Base-by-base conservation (phyloP, 441 rosid species). In the Erysimum pusillum region DNA sequence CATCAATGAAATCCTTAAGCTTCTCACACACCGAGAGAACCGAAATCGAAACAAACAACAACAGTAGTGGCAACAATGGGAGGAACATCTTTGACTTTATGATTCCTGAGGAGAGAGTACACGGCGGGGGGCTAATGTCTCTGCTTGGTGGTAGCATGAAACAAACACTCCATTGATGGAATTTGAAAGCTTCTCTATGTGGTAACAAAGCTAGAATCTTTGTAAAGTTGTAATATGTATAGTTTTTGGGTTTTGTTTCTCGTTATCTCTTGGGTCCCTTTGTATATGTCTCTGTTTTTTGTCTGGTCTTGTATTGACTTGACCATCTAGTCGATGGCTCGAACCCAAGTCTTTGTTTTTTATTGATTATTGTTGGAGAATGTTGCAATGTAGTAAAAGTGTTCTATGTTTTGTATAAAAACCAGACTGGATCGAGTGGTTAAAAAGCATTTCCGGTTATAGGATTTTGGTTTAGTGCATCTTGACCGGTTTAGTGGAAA, bases 31-130 rank as follows among this genome's bases (percentile, higher is more conserved):
- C 44, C 4, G 73, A 66, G 79, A 54, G 71, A 83, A 6, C 86
- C 72, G 87, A 85, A 85, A 80, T 75, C 17, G 68, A 87, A 66
- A 61, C 85, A 78, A 81, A 78, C 72, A 67, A 74, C 79, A 64
- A 76, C 32, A 71, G 52, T 60, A 42, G 59, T 45, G 28, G 74
- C 56, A 76, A 67, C 10, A 75, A 69, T 35, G 64, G 82, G 74
- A 71, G 78, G 62, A 73, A 49, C 58, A 80, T 83, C 74, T 76
- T 82, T 7, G 91, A 92, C 63, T 80, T 76, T 75, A 75, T 82
- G 86, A 78, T 90, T 74, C 97, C 98, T 3, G 98, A 94, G 85
- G 98, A 95, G 68, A 92, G 97, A 86, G 97, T 94, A 52, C 98
- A 94, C 58, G 98, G 98, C 2, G 98, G 97, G 0, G 91, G 88